Conservation (phyloP, 2,329 filamentous ascomycete species). For the Dryadomyces quercus-mongolicae region DNA sequence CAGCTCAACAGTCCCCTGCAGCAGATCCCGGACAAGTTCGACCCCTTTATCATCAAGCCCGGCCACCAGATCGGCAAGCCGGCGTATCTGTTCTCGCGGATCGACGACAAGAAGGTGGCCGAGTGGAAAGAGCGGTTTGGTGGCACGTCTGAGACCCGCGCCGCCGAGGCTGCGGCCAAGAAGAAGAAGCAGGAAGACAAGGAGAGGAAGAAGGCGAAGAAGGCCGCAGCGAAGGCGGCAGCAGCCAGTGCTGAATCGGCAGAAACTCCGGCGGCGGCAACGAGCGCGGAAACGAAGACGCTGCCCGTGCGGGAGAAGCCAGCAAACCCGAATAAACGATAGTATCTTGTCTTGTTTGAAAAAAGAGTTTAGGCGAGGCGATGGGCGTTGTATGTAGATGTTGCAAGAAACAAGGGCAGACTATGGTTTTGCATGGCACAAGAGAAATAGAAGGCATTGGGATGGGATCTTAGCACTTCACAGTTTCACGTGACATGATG, state of each 20-base stretch:
- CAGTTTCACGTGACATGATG: too few relatives aligned
- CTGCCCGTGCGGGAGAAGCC: slow-evolving; percentile 19
- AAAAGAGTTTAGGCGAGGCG: neutral
- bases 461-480: too few relatives aligned
- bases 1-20: slow-evolving; percentile 50
- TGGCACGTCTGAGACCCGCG: slow-evolving; percentile 16
- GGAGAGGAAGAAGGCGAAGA: slow-evolving; percentile 17
- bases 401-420: neutral
- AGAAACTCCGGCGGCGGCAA: slow-evolving; percentile 1
- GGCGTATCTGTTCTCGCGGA: slow-evolving; percentile 48
- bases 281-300: slow-evolving; percentile 13
- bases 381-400: neutral
- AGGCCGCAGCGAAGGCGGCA: slow-evolving; percentile 17
- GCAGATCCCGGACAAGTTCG: slow-evolving; percentile 57
- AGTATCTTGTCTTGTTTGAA: neutral
- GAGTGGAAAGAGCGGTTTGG: slow-evolving; percentile 60
- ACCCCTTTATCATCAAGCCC: slow-evolving; percentile 45
- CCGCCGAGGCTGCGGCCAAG: slow-evolving; percentile 19
- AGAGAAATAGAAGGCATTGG: too few relatives aligned
- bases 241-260: slow-evolving; percentile 7
- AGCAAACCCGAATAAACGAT: slow-evolving; percentile 8
- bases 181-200: slow-evolving; percentile 19
- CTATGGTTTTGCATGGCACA: neutral
- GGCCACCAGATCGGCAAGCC: slow-evolving; percentile 65
- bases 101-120: slow-evolving; percentile 58